Conservation (phyloP, 2,329 filamentous ascomycete genomes). For the Atkinsonella hypoxylon region DNA sequence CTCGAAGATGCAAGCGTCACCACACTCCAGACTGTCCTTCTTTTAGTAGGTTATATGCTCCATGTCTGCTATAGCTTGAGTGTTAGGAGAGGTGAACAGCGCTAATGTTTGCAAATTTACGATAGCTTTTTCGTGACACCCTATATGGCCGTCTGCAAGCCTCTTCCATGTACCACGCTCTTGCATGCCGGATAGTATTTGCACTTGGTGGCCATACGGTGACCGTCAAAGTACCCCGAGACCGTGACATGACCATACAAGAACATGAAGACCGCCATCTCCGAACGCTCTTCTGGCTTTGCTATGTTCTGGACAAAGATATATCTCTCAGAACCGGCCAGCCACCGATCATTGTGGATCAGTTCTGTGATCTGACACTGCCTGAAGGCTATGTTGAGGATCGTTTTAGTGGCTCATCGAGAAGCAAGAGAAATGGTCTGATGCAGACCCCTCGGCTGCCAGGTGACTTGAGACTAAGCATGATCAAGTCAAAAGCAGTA, state of each 20-base stretch:
- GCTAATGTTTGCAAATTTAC: background rate
- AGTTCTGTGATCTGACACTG: conserved; percentile 40
- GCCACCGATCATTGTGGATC: conserved; percentile 36
- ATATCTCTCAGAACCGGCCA: conserved; percentile 39
- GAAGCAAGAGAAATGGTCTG: background rate
- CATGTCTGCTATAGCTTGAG: background rate
- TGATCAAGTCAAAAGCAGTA: conserved; percentile 39
- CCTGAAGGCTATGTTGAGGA: conserved; percentile 22
- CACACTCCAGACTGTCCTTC: conserved; percentile 31
- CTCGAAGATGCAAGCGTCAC: conserved; percentile 31
- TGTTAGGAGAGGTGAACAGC: background rate
- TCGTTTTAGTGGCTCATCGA: conserved; percentile 9
- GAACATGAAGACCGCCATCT: conserved; percentile 22
- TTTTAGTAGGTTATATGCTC: conserved; percentile 30
- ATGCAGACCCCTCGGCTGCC: conserved; percentile 24
- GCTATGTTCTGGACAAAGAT: conserved; percentile 44
- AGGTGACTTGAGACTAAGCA: conserved; percentile 34
- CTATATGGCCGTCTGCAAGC: conserved; percentile 34
- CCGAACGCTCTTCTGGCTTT: conserved; percentile 40
- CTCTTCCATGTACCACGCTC: conserved; percentile 29
- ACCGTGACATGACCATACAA: conserved; percentile 8
- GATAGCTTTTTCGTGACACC: conserved; percentile 29
- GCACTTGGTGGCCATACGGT: conserved; percentile 33
- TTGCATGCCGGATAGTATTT: conserved; percentile 35
- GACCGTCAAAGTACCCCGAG: conserved; percentile 6